Evolutionary conservation across 129 eudicot species (phyloP).

Genomic region (Artemisia argyi): DNA sequence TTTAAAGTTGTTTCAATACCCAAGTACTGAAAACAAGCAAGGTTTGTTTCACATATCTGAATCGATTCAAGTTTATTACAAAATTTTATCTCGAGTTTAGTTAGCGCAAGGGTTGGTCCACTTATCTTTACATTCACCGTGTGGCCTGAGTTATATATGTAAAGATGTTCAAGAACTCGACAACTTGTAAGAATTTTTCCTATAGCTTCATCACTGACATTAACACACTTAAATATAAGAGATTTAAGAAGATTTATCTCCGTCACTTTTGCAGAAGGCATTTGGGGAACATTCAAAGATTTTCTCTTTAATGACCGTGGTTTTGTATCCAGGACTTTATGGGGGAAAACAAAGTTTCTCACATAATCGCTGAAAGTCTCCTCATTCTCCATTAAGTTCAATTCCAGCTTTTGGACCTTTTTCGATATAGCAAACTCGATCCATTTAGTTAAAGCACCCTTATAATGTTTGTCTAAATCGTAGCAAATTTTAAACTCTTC

Average conservation of each 20-base stretch:
- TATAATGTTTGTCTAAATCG: conserved; percentile 28
- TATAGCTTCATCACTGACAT: conserved; percentile 42
- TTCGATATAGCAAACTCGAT: conserved; percentile 40
- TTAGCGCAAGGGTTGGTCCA: conserved; percentile 32
- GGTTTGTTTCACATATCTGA: conserved; percentile 35
- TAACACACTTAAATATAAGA: conserved; percentile 42
- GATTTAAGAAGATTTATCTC: conserved; percentile 29
- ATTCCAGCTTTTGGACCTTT: conserved; percentile 37
- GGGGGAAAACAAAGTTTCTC: conserved; percentile 33
- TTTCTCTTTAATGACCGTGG: neutral
- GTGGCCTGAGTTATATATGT: conserved; percentile 27
- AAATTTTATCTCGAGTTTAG: conserved; percentile 27
- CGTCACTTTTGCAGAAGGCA: neutral
- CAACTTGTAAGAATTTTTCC: conserved; percentile 26
- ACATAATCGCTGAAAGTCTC: conserved; percentile 10
- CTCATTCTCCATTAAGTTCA: conserved; percentile 38
- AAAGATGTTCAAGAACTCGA: conserved; percentile 28
- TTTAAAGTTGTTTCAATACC: conserved; percentile 26
- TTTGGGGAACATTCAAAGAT: neutral
- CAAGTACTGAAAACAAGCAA: conserved; percentile 34
- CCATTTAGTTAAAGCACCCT: conserved; percentile 35
- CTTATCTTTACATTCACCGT: conserved; percentile 33
- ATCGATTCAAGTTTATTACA: conserved; percentile 30
- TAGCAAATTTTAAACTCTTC: conserved; percentile 32
- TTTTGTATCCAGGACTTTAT: conserved; percentile 22